These are phyloP conservation scores for Rhynchosporium agropyri DNA, from an alignment of 2,329 filamentous ascomycete genomes.

Conservation along the genomic window DNA sequence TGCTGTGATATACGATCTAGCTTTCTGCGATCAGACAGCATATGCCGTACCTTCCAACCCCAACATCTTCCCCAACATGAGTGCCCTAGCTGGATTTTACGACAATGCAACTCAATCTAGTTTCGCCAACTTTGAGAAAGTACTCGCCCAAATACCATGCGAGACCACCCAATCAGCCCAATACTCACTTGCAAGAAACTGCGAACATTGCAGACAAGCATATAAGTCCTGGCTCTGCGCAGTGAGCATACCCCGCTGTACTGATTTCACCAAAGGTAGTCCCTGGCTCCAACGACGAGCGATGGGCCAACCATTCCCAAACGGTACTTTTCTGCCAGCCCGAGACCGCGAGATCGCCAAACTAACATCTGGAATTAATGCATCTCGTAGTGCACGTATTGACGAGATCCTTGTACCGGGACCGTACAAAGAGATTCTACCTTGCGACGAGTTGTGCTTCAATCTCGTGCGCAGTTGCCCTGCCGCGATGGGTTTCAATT, in stretches of 20 bases:
- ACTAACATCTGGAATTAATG: conserved; percentile 45
- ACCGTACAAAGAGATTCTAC: conserved; percentile 90
- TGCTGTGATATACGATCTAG: conserved; percentile 81
- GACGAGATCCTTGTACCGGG: conserved; percentile 74
- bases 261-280: conserved; percentile 69
- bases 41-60: conserved; percentile 89
- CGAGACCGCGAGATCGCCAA: conserved; percentile 39
- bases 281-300: conserved; percentile 65
- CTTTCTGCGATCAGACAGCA: conserved; percentile 84
- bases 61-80: conserved; percentile 59
- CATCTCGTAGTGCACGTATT: conserved; percentile 72
- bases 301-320: conserved; percentile 68
- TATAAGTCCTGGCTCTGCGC: conserved; percentile 97
- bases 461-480: conserved; percentile 85
- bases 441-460: conserved; percentile 87
- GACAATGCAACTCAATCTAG: conserved; percentile 71
- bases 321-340: conserved; percentile 59
- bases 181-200: conserved; percentile 80
- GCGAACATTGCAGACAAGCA: conserved; percentile 72
- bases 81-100: conserved; percentile 70
- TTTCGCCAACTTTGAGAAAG: conserved; percentile 79
- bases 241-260: conserved; percentile 88
- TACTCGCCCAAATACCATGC: conserved; percentile 82
- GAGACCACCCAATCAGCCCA: conserved; percentile 71
- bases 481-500: conserved; percentile 71